Evolutionary conservation across 805 yeast species (phyloP), one percentile per base, ranked within the genome.

Genomic region (Saturnispora besseyi): DNA sequence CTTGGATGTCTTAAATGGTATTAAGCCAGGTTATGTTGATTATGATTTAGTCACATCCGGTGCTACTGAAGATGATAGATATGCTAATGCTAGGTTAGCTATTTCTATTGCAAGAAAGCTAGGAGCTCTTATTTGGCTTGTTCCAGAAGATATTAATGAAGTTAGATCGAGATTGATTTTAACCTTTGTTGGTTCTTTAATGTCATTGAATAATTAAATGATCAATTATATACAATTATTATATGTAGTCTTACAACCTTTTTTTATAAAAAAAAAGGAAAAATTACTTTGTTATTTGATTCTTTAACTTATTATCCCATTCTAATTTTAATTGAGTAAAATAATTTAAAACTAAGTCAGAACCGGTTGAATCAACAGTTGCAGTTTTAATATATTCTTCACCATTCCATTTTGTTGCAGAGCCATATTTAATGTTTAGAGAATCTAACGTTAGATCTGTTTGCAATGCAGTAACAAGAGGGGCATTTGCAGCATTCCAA

Each of bases 101-200:
- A 93, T 93, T 64, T 93, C 98, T 2, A 93, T 93, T 62, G 99
- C 99, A 33, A 85, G 99, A 77, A 93, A 93, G 69, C 73, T 93
- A 59, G 99, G 99, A 54, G 99, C 96, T 38, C 79, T 93, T 65
- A 93, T 93, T 62, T 93, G 97, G 97, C 77, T 93, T 59, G 96
- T 93, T n/a, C 99, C 99, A n/a, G 99, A 93, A 68, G 99, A 93
- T 71, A 93, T 93, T 62, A 86, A 83, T 61, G 98, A 91, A 71
- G 97, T 93, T 41, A 85, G 98, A 69, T 78, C 96, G 42, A 81
- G 98, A 67, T 81, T 93, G 71, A 86, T 93, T 51, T 78, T 89
- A 65, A 89, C 98, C 1, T 93, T 93, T 66, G 87, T 93, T 54
- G 99, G 97, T 48, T 87, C 96, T 46, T 78, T 93, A 68, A 93